Conservation (phyloP, 192 early-diverging fungal genomes). For the Chytriomyces sp. region DNA sequence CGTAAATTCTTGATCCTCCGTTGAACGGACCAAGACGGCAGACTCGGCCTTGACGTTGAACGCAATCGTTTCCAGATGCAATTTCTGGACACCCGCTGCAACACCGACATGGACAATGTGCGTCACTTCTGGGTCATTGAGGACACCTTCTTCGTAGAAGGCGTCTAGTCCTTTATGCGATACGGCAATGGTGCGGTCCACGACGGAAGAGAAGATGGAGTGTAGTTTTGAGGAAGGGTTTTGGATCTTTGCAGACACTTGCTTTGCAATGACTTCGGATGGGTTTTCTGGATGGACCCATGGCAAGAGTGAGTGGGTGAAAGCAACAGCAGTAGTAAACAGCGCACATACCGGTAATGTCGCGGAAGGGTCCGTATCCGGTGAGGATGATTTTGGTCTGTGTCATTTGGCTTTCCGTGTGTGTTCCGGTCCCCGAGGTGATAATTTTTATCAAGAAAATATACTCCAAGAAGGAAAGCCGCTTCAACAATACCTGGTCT, state of each 20-base stretch:
- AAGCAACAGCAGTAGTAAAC: neutral
- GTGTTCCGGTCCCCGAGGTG: too few species aligned
- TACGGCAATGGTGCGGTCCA: conserved; percentile 14
- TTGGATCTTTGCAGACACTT: conserved; percentile 1
- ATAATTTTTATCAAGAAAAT: too few species aligned
- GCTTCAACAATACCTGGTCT: too few species aligned
- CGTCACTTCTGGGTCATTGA: neutral
- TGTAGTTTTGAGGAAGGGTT: neutral
- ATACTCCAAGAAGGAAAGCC: too few species aligned
- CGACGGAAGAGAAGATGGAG: neutral
- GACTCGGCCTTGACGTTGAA: conserved; percentile 22
- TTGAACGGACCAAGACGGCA: neutral
- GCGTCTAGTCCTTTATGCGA: conserved; percentile 16
- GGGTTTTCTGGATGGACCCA: conserved; percentile 23
- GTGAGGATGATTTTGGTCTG: conserved; percentile 16
- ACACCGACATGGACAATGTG: conserved; percentile 32
- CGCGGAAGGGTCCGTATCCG: conserved; percentile 28
- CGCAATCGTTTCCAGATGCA: conserved; percentile 12
- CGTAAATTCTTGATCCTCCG: neutral
- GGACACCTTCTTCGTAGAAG: conserved; percentile 6
- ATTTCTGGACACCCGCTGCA: conserved; percentile 5
- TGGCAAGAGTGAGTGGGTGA: too few species aligned
- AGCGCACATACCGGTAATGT: conserved; percentile 16
- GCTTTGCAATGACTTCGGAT: conserved; percentile 9
- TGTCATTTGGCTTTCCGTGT: neutral